phyloP scores from a whole-genome alignment of 2,329 filamentous ascomycete species.

The Pyricularia pennisetigena region DNA sequence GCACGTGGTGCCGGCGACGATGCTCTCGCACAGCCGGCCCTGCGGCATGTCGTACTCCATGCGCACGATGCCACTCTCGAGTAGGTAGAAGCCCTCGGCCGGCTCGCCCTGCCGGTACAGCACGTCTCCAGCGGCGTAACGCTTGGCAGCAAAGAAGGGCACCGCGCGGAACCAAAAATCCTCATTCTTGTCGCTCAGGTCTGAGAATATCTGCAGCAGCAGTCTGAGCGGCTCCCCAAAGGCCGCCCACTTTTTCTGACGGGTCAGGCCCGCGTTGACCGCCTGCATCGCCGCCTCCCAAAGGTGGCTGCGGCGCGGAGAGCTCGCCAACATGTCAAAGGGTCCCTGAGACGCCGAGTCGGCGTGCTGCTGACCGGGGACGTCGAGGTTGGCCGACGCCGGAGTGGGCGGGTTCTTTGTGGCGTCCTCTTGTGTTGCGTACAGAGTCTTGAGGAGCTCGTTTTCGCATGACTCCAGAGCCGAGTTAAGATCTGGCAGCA shows the following conservation, averaged over 20 bases:
- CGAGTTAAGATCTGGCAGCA: slow-evolving; percentile 86
- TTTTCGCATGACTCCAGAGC: slow-evolving; percentile 94
- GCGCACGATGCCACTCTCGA: slow-evolving; percentile 81
- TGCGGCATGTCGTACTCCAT: slow-evolving; percentile 89
- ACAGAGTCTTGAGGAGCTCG: slow-evolving; percentile 74
- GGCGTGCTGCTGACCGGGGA: slow-evolving; percentile 25
- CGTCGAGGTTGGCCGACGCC: slow-evolving; percentile 29
- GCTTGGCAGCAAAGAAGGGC: slow-evolving; percentile 62
- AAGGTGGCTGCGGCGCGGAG: slow-evolving; percentile 70
- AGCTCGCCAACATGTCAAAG: slow-evolving; percentile 49
- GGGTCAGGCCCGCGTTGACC: slow-evolving; percentile 49
- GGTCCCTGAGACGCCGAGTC: slow-evolving; percentile 1
- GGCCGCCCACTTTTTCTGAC: slow-evolving; percentile 63
- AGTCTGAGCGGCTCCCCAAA: slow-evolving; percentile 87
- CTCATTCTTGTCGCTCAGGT: slow-evolving; percentile 74
- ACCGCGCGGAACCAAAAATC: slow-evolving; percentile 88
- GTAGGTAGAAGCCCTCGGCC: slow-evolving; percentile 77
- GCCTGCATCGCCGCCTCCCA: slow-evolving; percentile 69
- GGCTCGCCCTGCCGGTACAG: slow-evolving; percentile 70
- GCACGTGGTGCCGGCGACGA: slow-evolving; percentile 88
- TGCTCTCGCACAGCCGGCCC: slow-evolving; percentile 80
- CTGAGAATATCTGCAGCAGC: slow-evolving; percentile 91
- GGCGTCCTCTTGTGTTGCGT: slow-evolving; percentile 54
- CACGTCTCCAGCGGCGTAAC: slow-evolving; percentile 58
- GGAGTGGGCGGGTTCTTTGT: not conserved